Percentiles rank a stretch among this genome's conserved stretches.
These are phyloP conservation scores for Nakazawaea laoshanensis DNA, from an alignment of 805 yeast genomes.

Conservation along the genomic window DNA sequence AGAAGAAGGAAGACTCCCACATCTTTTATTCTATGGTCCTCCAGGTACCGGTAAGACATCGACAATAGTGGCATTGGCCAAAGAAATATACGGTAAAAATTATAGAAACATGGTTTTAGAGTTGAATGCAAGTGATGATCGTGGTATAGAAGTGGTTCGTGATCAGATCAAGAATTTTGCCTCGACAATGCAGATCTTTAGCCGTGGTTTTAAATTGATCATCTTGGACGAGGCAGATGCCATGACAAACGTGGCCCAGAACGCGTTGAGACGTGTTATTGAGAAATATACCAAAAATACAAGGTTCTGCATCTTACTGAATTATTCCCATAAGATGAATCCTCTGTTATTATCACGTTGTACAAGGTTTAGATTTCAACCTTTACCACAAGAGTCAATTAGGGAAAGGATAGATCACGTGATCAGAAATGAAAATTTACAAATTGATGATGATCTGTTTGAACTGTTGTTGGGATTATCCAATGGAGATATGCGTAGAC, in stretches of 20 bases:
- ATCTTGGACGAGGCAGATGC: slow-evolving; percentile 96
- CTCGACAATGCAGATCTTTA: slow-evolving; percentile 87
- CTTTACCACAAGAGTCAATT: slow-evolving; percentile 63
- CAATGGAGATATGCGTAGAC: slow-evolving; percentile 96
- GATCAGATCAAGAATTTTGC: slow-evolving; percentile 97
- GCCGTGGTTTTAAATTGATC: slow-evolving; percentile 76
- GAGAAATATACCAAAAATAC: slow-evolving; percentile 92
- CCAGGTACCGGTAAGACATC: slow-evolving; percentile 95
- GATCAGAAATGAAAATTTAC: slow-evolving; percentile 56
- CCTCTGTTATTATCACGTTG: slow-evolving; percentile 94
- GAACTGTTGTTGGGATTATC: slow-evolving; percentile 61
- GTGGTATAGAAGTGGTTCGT: slow-evolving; percentile 97
- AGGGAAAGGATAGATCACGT: slow-evolving; percentile 61
- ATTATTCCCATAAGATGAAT: slow-evolving; percentile 89
- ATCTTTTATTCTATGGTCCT: slow-evolving; percentile 88
- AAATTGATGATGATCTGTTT: slow-evolving; percentile 50
- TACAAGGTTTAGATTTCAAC: slow-evolving; percentile 89
- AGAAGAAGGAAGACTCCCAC: slow-evolving; percentile 78
- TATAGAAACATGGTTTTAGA: slow-evolving; percentile 88
- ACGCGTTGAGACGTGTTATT: slow-evolving; percentile 74
- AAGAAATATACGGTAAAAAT: slow-evolving; percentile 75
- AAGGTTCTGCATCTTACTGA: slow-evolving; percentile 92
- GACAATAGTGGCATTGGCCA: slow-evolving; percentile 79
- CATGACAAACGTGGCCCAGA: slow-evolving; percentile 84
- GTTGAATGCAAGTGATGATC: slow-evolving; percentile 92